Base-by-base conservation (phyloP, 129 eudicot species). In the Lactuca sativa region DNA sequence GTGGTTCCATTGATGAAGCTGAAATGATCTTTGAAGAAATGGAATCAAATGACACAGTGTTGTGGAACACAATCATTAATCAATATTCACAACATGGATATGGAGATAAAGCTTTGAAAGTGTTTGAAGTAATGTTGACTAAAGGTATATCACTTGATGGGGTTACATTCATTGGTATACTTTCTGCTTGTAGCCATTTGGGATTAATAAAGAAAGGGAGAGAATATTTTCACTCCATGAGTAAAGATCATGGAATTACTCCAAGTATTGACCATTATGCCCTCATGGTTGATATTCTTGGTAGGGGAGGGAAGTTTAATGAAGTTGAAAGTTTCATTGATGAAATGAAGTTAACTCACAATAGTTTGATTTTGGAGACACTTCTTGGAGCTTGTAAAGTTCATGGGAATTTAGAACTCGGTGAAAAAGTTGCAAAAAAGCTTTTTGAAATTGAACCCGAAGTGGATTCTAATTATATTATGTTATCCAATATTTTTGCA, bases 281-380 rank as follows among this genome's bases (percentile, higher is more conserved):
- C 30, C 71, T 80, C 69, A 80, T 80, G 84, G 84, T 80, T 65
- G 81, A 80, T 65, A 80, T 80, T 70, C 81, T 80, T 64, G 84
- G 84, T 30, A 72, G 70, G 56, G 78, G 77, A 0, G 84, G 84
- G 5, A 75, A 75, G 43, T 71, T 80, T 70, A 18, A 76, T 7
- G 78, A 80, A 64, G 77, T 66, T 44, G 78, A 80, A 80, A 80
- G 61, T 36, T 80, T 80, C 36, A 75, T 80, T n/a, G 49, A 75
- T 62, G 21, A 65, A 69, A 80, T 80, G 84, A 63, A 71, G 48
- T 4, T 59, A 49, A 34, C 74, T 41, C 70, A 74, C 6, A 80
- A 70, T 70, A 38, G 59, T 70, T 80, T 65, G 17, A 75, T 80
- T 17, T 80, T 78, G 84, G 77, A 80, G 65, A 75, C 84, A 18